Conservation (phyloP, 2,329 filamentous ascomycete genomes). For the Trichoderma sp. region DNA sequence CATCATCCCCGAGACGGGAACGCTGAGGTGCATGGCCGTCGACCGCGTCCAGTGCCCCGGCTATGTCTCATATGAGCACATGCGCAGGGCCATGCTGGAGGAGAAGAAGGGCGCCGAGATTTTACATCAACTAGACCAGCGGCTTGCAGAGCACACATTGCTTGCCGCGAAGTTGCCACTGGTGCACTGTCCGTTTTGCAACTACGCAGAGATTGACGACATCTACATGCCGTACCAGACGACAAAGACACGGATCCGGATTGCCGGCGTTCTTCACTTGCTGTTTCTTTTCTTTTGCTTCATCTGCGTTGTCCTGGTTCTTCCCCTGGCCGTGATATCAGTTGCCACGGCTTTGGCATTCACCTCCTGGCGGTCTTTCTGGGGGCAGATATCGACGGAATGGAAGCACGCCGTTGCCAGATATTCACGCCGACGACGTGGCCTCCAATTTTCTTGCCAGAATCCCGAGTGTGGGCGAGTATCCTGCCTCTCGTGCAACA, state of each 20-base stretch:
- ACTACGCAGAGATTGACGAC: conserved; percentile 84
- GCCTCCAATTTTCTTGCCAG: conserved; percentile 74
- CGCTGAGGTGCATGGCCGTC: conserved; percentile 79
- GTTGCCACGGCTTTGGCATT: conserved; percentile 45
- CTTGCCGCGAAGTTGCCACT: conserved; percentile 70
- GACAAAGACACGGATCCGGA: conserved; percentile 54
- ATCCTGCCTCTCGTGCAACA: conserved; percentile 79
- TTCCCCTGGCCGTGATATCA: conserved; percentile 49
- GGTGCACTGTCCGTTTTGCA: conserved; percentile 84
- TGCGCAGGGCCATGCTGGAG: conserved; percentile 68
- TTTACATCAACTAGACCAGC: conserved; percentile 71
- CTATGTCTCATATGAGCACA: conserved; percentile 65
- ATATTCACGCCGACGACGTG: conserved; percentile 66
- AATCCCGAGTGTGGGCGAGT: conserved; percentile 62
- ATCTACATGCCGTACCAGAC: conserved; percentile 60
- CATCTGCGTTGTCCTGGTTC: conserved; percentile 53
- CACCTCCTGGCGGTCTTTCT: conserved; percentile 42
- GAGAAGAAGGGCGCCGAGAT: conserved; percentile 69
- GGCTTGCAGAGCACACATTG: conserved; percentile 73
- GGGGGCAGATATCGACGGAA: conserved; percentile 41
- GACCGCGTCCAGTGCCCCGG: conserved; percentile 68
- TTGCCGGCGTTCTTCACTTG: conserved; percentile 47
- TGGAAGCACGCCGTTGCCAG: conserved; percentile 62
- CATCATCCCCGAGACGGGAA: conserved; percentile 68
- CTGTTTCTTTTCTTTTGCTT: conserved; percentile 52